Percentiles rank a stretch among this genome's conserved stretches.
Evolutionary conservation across 768 basidiomycete species (phyloP).

Genomic region (Royoungia palumana): DNA sequence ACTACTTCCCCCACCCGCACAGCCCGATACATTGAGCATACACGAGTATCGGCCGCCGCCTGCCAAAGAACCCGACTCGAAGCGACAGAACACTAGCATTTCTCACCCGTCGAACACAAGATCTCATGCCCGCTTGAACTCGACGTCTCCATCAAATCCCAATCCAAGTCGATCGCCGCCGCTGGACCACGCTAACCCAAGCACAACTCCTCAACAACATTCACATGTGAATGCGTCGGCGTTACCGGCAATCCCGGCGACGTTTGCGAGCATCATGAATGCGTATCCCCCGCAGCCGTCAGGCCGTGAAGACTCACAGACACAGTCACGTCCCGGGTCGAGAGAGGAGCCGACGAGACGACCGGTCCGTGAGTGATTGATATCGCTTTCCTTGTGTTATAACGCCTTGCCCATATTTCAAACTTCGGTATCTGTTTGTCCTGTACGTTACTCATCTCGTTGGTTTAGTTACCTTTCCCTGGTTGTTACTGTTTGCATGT

Average conservation of each 20-base stretch:
- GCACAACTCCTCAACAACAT: conserved; percentile 17
- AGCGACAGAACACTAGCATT: conserved; percentile 13
- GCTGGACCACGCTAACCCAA: conserved; percentile 15
- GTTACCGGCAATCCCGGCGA: conserved; percentile 41
- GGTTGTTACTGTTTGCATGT: background rate
- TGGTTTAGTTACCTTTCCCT: conserved; percentile 1
- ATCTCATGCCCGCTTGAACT: conserved; percentile 14
- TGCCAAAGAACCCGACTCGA: conserved; percentile 17
- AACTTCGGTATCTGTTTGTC: background rate
- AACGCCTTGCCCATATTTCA: no score
- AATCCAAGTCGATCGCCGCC: conserved; percentile 17
- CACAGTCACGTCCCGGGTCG: conserved; percentile 26
- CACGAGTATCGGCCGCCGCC: conserved; percentile 32
- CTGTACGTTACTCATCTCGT: conserved; percentile 7
- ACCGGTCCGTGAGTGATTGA: conserved; percentile 13
- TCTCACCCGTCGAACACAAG: conserved; percentile 12
- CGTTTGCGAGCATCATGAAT: conserved; percentile 69
- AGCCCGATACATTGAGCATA: conserved; percentile 28
- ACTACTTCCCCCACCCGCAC: conserved; percentile 27
- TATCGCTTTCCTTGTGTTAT: background rate
- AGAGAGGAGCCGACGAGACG: conserved; percentile 23
- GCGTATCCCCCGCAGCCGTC: conserved; percentile 48
- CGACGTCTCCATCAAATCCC: conserved; percentile 25
- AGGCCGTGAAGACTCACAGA: conserved; percentile 21
- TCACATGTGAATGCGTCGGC: conserved; percentile 17